Conservation (phyloP, 2,329 filamentous ascomycete genomes). For the Fusarium praegraminearum region DNA sequence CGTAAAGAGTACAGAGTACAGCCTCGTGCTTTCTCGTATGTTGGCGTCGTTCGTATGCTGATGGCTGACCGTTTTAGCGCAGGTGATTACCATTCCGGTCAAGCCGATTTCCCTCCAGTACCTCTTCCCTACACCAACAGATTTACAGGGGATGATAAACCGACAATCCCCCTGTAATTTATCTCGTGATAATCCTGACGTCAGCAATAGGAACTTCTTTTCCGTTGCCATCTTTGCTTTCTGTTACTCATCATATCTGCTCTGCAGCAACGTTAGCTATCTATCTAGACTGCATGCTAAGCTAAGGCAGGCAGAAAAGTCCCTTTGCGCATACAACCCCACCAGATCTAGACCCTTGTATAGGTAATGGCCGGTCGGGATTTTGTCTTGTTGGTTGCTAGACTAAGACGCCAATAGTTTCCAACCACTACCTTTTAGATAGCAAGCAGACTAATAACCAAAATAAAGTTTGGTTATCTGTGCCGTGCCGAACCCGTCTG, state of each 20-base stretch:
- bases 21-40: slow-evolving; percentile 16
- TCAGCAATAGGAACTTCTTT: slow-evolving; percentile 19
- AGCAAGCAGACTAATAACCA: neutral
- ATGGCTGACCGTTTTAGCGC: slow-evolving; percentile 1
- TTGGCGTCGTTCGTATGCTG: neutral
- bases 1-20: neutral
- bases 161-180: neutral
- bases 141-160: neutral
- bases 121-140: neutral
- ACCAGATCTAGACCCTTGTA: slow-evolving; percentile 24
- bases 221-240: slow-evolving; percentile 7
- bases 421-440: neutral
- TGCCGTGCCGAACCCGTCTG: neutral
- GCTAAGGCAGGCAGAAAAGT: slow-evolving; percentile 1
- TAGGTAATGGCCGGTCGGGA: slow-evolving; percentile 4
- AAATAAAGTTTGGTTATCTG: neutral
- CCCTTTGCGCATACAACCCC: slow-evolving; percentile 23
- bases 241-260: neutral
- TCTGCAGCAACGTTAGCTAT: neutral
- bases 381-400: slow-evolving; percentile 22
- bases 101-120: slow-evolving; percentile 7
- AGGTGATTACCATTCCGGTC: neutral
- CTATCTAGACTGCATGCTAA: neutral
- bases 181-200: slow-evolving; percentile 18
- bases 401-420: slow-evolving; percentile 3